Base-by-base conservation (phyloP, 768 basidiomycete species). In the Rhodosporidiobolus odoratus region DNA sequence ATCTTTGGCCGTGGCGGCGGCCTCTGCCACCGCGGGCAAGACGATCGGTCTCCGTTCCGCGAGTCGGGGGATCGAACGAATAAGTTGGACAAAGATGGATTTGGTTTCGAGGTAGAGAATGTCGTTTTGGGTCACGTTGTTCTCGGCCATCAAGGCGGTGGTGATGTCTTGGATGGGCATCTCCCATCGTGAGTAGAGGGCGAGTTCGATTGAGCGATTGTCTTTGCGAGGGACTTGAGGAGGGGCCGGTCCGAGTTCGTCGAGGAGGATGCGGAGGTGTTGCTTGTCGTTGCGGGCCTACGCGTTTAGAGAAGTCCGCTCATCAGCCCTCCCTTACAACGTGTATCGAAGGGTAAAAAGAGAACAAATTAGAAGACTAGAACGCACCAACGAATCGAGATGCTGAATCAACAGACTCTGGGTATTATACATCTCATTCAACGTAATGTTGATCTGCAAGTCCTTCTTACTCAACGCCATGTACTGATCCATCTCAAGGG, bases 101-200 rank as follows among this genome's bases (percentile, higher is more conserved):
- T 99, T 99, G 66, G 96, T 91, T 79, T 99, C 96, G 93, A 98
- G 97, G 83, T 98, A 99, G 38, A 98, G 86, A 87, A 99, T 95
- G 81, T 99, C 96, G 78, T 90, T 76, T 54, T 93, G 92, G 32
- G 96, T 97, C 37, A 99, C 89, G 34, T 92, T 91, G 80, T 94
- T 93, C 74, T 84, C 83, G 9, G 81, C 81, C 88, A 98, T 93
- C 66, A 99, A 85, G 1, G 95, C 92, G 53, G 89, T 94, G 73
- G 95, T 91, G 56, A 98, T 88, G 78, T 99, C 96, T 76, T 98
- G 96, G 56, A 99, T 91, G 1, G 96, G 95, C 15, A 93, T 97
- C 82, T 99, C 96, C 96, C 96, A 99, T 25, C 96, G 92, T 75
- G 91, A 93, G 82, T 95, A 99, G 16, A 99, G 82, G 50, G 87